Evolutionary conservation across 2,329 filamentous ascomycete genomes (phyloP).

Genomic region (Penicillium sp.): DNA sequence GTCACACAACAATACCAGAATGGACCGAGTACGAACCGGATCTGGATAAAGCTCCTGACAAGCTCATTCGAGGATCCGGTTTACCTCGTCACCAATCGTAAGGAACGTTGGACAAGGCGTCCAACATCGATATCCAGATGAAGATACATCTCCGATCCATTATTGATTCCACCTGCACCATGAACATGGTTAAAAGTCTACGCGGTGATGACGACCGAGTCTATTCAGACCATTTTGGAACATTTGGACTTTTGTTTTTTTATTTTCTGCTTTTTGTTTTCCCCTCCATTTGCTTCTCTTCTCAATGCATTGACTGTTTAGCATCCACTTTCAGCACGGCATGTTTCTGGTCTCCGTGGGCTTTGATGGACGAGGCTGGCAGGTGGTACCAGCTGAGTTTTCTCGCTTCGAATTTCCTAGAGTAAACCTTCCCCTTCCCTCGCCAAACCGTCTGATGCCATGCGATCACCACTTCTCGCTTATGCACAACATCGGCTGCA

Average conservation of each 20-base stretch:
- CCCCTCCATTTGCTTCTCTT: no score
- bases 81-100: conserved; percentile 3
- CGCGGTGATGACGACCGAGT: neutral
- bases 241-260: no score
- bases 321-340: no score
- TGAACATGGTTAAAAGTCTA: conserved; percentile 7
- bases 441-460: neutral
- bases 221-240: conserved; percentile 3
- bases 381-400: no score
- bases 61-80: conserved; percentile 6
- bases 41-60: conserved; percentile 14
- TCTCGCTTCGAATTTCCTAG: no score
- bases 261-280: no score
- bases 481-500: conserved; percentile 15
- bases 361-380: no score
- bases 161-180: conserved; percentile 3
- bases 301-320: no score
- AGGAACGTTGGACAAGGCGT: conserved; percentile 17
- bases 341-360: no score
- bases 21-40: conserved; percentile 15
- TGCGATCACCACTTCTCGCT: conserved; percentile 6
- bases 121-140: conserved; percentile 7
- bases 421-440: neutral
- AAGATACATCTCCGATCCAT: conserved; percentile 4
- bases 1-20: conserved; percentile 19